Percentiles rank a stretch among this genome's conserved stretches.
These are phyloP conservation scores for Sarocladium brachiariae DNA, from an alignment of 2,329 filamentous ascomycete genomes.

Conservation along the genomic window DNA sequence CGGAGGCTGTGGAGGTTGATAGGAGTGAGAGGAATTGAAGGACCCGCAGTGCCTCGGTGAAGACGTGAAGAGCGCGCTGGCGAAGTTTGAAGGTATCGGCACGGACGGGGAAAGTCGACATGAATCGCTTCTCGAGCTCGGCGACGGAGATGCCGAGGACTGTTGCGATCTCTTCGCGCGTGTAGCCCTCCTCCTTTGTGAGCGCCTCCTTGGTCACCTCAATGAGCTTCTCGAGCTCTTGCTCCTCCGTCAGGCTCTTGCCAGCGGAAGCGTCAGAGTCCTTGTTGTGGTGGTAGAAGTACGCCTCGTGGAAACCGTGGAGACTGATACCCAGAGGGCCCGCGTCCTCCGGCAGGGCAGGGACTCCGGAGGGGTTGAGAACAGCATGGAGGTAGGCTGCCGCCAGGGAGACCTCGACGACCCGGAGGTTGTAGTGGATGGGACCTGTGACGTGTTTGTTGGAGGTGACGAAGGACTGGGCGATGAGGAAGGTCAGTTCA, in stretches of 20 bases:
- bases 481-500: slow-evolving; percentile 85
- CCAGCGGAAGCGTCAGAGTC: slow-evolving; percentile 32
- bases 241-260: slow-evolving; percentile 39
- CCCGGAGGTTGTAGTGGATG: slow-evolving; percentile 91
- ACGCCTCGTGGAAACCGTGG: slow-evolving; percentile 78
- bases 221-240: slow-evolving; percentile 70
- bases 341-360: slow-evolving; percentile 64
- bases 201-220: slow-evolving; percentile 64
- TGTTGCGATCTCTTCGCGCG: slow-evolving; percentile 72
- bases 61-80: slow-evolving; percentile 85
- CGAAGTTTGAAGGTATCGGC: slow-evolving; percentile 82
- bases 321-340: slow-evolving; percentile 78
- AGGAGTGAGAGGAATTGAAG: slow-evolving; percentile 75
- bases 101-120: slow-evolving; percentile 82
- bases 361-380: slow-evolving; percentile 44
- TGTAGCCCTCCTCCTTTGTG: slow-evolving; percentile 75
- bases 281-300: slow-evolving; percentile 51
- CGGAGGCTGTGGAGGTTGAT: slow-evolving; percentile 36
- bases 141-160: slow-evolving; percentile 62
- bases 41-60: slow-evolving; percentile 80
- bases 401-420: slow-evolving; percentile 90
- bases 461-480: slow-evolving; percentile 86
- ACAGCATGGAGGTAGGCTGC: slow-evolving; percentile 60
- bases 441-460: slow-evolving; percentile 94
- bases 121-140: slow-evolving; percentile 71